Conservation (phyloP, 257 asterid genomes). For the Striga asiatica region DNA sequence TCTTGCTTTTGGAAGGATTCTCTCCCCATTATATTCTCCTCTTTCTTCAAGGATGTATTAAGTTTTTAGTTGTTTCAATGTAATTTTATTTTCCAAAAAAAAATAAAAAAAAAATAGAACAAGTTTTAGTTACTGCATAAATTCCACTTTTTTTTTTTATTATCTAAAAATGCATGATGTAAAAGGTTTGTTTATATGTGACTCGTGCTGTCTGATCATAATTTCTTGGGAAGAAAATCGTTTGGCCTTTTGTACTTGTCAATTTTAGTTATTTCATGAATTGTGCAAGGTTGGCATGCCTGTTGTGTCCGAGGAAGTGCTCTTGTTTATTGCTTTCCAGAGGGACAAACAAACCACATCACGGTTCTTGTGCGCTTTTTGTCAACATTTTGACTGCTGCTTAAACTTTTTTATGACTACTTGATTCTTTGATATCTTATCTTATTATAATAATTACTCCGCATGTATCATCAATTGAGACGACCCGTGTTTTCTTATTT, state of each 20-base stretch:
- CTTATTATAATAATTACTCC: too few species aligned
- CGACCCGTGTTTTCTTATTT: too few species aligned
- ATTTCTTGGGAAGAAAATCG: neutral
- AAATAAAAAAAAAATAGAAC: neutral
- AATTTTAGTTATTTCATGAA: neutral
- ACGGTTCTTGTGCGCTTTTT: conserved; percentile 20
- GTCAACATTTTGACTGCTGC: conserved; percentile 10
- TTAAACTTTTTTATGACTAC: neutral
- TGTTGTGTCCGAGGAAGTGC: conserved; percentile 25
- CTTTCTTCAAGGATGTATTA: too few species aligned
- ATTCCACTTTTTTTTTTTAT: too few species aligned
- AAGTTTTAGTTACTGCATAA: neutral
- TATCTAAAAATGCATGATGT: neutral
- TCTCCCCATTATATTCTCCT: too few species aligned
- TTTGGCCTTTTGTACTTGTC: neutral
- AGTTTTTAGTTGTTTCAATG: neutral
- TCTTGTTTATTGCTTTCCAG: conserved; percentile 35
- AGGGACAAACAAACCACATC: conserved; percentile 16
- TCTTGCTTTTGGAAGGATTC: too few species aligned
- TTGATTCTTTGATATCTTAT: too few species aligned
- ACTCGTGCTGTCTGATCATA: neutral
- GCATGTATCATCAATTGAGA: too few species aligned
- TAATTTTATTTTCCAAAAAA: too few species aligned
- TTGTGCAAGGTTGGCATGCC: conserved; percentile 25
- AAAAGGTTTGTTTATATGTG: neutral